Percentiles rank a stretch among this genome's conserved stretches.
phyloP scores from a whole-genome alignment of 306 rosid species.

The Crotalaria pallida region DNA sequence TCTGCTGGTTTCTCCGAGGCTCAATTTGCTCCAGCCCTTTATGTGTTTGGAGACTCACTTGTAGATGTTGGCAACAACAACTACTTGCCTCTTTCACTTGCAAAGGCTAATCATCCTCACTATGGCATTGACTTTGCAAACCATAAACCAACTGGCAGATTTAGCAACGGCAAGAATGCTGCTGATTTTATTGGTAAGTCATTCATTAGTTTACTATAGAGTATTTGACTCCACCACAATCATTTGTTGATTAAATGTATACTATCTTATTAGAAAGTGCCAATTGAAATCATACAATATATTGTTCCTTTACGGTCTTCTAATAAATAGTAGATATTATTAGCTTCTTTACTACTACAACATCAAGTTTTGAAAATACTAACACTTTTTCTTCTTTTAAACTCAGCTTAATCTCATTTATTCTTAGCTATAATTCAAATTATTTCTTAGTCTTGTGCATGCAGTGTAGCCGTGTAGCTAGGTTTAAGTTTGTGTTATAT shows the following conservation, averaged over 20 bases:
- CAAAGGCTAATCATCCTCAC: slow-evolving; percentile 62
- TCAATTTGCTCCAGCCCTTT: slow-evolving; percentile 51
- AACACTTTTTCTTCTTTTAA: background rate
- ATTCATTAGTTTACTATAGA: no score
- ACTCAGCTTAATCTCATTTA: background rate
- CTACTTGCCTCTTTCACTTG: slow-evolving; percentile 42
- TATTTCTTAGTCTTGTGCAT: background rate
- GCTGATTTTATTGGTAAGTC: slow-evolving; percentile 63
- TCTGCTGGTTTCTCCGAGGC: slow-evolving; percentile 27
- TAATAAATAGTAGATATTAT: no score
- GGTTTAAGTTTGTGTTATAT: no score
- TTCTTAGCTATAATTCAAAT: background rate
- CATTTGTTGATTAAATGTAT: no score
- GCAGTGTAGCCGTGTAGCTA: no score
- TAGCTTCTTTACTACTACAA: background rate
- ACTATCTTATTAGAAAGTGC: background rate
- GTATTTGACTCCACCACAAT: background rate
- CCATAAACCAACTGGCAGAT: slow-evolving; percentile 61
- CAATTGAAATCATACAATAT: background rate
- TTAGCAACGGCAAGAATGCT: slow-evolving; percentile 75
- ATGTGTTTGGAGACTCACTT: slow-evolving; percentile 79
- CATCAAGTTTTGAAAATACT: background rate
- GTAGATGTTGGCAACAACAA: slow-evolving; percentile 84
- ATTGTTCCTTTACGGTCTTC: background rate
- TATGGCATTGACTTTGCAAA: slow-evolving; percentile 67